Conservation (phyloP, 768 basidiomycete species). For the Nidularia sp. region DNA sequence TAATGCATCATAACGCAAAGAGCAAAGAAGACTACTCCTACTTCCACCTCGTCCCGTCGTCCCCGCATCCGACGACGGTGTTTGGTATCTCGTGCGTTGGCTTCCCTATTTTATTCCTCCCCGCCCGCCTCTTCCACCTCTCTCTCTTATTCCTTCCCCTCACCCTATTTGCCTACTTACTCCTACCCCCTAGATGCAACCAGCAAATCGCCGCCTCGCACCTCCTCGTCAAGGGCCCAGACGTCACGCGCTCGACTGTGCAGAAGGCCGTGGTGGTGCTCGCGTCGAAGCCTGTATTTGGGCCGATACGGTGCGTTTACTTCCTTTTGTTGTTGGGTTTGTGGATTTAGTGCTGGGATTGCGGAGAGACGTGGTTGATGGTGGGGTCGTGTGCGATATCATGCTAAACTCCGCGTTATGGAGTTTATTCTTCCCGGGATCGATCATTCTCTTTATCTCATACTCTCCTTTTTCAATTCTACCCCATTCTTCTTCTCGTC, state of each 20-base stretch:
- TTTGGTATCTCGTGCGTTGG: constrained; percentile 90
- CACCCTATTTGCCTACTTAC: neutral
- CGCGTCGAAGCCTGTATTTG: constrained; percentile 87
- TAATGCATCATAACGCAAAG: constrained; percentile 28
- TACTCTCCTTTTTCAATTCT: no score
- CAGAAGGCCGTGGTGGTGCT: constrained; percentile 97
- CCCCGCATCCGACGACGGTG: constrained; percentile 70
- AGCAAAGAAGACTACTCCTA: constrained; percentile 94
- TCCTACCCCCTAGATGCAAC: constrained; percentile 62
- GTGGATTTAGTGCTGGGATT: no score
- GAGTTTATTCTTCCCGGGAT: no score
- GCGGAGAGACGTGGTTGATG: no score
- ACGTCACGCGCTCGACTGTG: constrained; percentile 93
- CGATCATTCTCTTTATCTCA: no score
- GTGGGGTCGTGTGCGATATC: no score
- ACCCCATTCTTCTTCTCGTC: neutral
- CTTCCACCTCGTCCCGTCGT: constrained; percentile 82
- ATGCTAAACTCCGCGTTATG: no score
- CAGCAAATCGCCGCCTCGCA: constrained; percentile 85
- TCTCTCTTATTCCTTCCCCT: neutral
- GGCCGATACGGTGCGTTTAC: constrained; percentile 72
- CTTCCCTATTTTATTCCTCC: neutral
- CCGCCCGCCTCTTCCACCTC: neutral
- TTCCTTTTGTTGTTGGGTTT: no score
- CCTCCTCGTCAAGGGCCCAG: constrained; percentile 72